Percentiles rank a stretch among this genome's conserved stretches.
Evolutionary conservation across 2,329 filamentous ascomycete genomes (phyloP).

Genomic region (Aspergillus alliaceus): DNA sequence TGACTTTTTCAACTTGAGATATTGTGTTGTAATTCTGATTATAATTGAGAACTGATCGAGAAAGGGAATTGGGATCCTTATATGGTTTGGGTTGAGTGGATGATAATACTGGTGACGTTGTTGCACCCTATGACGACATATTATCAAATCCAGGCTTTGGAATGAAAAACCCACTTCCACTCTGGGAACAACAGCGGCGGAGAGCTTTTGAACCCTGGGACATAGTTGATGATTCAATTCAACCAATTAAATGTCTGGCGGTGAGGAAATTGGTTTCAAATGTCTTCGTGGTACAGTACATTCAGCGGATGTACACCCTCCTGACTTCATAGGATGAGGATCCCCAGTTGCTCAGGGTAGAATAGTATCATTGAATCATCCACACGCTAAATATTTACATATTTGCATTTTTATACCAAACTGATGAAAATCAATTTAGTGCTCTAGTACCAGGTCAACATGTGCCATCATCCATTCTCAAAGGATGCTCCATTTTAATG

Average conservation of each 20-base stretch:
- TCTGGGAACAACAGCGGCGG: background rate
- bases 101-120: conserved; percentile 8
- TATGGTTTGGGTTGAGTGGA: background rate
- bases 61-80: background rate
- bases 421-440: background rate
- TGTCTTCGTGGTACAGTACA: background rate
- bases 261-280: background rate
- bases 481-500: background rate
- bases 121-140: background rate
- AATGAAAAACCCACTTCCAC: background rate
- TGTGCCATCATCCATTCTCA: background rate
- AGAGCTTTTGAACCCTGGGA: background rate
- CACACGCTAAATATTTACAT: too few species aligned
- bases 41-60: background rate
- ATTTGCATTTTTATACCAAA: too few species aligned
- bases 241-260: background rate
- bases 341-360: too few species aligned
- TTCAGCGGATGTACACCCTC: too few species aligned
- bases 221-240: background rate
- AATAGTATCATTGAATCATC: too few species aligned
- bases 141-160: background rate
- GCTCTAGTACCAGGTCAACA: background rate
- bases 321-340: background rate
- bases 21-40: background rate
- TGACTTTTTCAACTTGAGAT: too few species aligned